Evolutionary conservation across 805 yeast species (phyloP).

Genomic region (Sugiyamaella marilandica): DNA sequence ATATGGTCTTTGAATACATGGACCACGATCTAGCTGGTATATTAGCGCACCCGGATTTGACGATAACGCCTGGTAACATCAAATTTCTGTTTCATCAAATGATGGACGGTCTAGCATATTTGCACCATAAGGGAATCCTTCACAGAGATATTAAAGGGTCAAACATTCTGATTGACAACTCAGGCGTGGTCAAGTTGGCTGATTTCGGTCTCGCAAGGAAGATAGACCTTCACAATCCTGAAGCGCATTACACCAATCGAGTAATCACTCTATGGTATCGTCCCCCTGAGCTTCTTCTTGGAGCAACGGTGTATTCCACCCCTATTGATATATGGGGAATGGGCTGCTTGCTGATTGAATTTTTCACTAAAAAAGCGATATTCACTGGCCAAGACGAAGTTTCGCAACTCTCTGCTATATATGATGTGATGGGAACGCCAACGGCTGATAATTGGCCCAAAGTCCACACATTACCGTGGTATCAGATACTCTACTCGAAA

Average conservation of each 20-base stretch:
- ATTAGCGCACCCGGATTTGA: slow-evolving; percentile 66
- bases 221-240: slow-evolving; percentile 30
- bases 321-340: slow-evolving; percentile 97
- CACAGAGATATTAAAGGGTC: slow-evolving; percentile 97
- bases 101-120: slow-evolving; percentile 70
- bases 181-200: slow-evolving; percentile 81
- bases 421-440: slow-evolving; percentile 85
- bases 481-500: slow-evolving; percentile 70
- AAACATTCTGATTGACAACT: slow-evolving; percentile 69
- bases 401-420: slow-evolving; percentile 72
- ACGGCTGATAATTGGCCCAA: slow-evolving; percentile 68
- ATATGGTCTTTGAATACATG: slow-evolving; percentile 90
- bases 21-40: slow-evolving; percentile 91
- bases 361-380: slow-evolving; percentile 67
- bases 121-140: slow-evolving; percentile 56
- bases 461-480: slow-evolving; percentile 84
- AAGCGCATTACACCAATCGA: slow-evolving; percentile 85
- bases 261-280: slow-evolving; percentile 97
- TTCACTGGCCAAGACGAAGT: slow-evolving; percentile 90
- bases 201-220: slow-evolving; percentile 87
- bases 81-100: slow-evolving; percentile 78
- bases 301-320: slow-evolving; percentile 83
- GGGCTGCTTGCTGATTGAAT: slow-evolving; percentile 83
- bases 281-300: slow-evolving; percentile 89
- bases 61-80: slow-evolving; percentile 59